Conservation (phyloP, 1,139 yeast species). For the Protomyces arabidopsidicola region DNA sequence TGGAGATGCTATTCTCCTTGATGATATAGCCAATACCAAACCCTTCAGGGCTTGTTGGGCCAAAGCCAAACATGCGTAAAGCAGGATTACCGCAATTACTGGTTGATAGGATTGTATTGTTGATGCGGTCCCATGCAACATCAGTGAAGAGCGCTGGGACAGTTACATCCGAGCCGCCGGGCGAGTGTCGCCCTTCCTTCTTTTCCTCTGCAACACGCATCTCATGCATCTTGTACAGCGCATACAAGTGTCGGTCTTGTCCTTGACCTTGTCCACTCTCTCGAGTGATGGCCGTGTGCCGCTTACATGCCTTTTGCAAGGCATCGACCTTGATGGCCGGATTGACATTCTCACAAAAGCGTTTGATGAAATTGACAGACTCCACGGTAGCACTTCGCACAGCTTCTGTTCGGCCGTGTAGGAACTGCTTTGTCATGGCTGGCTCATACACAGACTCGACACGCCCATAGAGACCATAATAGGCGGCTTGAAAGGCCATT, state of each 20-base stretch:
- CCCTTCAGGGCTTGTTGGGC: constrained; percentile 86
- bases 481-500: constrained; percentile 91
- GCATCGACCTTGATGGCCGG: constrained; percentile 57
- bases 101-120: constrained; percentile 60
- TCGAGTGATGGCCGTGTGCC: constrained; percentile 65
- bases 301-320: constrained; percentile 62
- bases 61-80: constrained; percentile 80
- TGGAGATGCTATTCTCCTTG: constrained; percentile 74
- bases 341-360: constrained; percentile 69
- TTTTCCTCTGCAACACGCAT: constrained; percentile 39
- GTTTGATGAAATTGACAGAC: constrained; percentile 75
- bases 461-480: constrained; percentile 84
- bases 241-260: constrained; percentile 85
- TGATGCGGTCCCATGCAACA: constrained; percentile 66
- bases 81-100: constrained; percentile 83
- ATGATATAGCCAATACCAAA: constrained; percentile 89
- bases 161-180: constrained; percentile 35
- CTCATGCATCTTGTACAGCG: constrained; percentile 83
- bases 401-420: constrained; percentile 91
- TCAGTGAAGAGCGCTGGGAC: constrained; percentile 71
- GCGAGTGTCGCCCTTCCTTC: constrained; percentile 32
- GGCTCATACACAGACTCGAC: constrained; percentile 95
- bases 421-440: constrained; percentile 83
- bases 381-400: constrained; percentile 77
- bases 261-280: constrained; percentile 73